A percentile compares a stretch with the other conserved stretches of the same genome.
Conservation (phyloP, 108 stramenopile species). For the Cyclotella baltica region DNA sequence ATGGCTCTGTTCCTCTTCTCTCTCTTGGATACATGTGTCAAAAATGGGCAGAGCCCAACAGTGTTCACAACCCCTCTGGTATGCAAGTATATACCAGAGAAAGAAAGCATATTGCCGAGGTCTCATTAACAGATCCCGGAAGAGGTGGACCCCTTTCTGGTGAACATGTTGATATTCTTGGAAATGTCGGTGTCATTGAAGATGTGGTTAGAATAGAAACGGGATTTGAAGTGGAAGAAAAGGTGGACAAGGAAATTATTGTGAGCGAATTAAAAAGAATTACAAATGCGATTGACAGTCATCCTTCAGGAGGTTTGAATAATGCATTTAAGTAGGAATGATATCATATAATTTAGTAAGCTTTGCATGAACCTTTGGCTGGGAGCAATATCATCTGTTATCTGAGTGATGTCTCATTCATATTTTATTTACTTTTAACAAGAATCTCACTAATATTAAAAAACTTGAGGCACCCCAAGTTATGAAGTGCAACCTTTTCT, state of each 20-base stretch:
- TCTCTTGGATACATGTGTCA: constrained; percentile 89
- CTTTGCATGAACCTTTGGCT: no score
- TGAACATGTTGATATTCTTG: constrained; percentile 92
- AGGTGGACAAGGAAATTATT: constrained; percentile 48
- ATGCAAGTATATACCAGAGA: constrained; percentile 74
- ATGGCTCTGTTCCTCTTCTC: constrained; percentile 86
- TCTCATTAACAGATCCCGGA: constrained; percentile 71
- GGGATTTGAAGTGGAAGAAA: constrained; percentile 59
- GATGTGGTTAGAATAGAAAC: constrained; percentile 83
- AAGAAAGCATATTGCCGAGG: constrained; percentile 64
- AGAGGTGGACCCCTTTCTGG: constrained; percentile 75
- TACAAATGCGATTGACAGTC: constrained; percentile 39
- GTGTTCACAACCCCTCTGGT: constrained; percentile 76
- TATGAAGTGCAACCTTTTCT: no score
- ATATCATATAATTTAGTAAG: not conserved
- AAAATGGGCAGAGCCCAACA: constrained; percentile 63
- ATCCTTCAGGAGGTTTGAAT: constrained; percentile 38
- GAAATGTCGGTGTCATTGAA: constrained; percentile 77
- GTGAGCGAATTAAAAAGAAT: constrained; percentile 58
- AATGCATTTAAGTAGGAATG: constrained; percentile 4
- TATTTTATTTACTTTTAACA: no score
- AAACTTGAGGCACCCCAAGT: no score
- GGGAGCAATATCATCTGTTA: no score
- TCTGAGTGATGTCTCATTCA: no score
- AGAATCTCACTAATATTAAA: no score